Percentiles rank a stretch among this genome's conserved stretches.
These are phyloP conservation scores for Kodamaea alishanica DNA, from an alignment of 1,139 yeast genomes.

Conservation along the genomic window DNA sequence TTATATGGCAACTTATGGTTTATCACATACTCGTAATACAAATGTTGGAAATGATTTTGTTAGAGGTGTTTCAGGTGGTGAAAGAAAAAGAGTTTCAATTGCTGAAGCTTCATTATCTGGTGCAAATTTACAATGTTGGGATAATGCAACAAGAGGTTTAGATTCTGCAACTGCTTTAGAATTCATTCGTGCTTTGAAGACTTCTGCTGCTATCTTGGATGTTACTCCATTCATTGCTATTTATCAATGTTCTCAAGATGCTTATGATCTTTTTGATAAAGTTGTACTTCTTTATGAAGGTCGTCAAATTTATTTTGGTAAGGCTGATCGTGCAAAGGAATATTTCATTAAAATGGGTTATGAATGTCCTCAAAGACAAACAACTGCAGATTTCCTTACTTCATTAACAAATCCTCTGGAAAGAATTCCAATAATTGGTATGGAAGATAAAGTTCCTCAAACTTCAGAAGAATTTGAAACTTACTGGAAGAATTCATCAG, in stretches of 20 bases:
- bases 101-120: constrained; percentile 21
- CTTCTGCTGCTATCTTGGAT: constrained; percentile 22
- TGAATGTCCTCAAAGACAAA: constrained; percentile 52
- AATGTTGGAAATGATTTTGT: constrained; percentile 24
- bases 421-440: constrained; percentile 46
- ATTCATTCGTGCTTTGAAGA: constrained; percentile 26
- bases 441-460: constrained; percentile 60
- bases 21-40: constrained; percentile 19
- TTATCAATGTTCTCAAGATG: constrained; percentile 29
- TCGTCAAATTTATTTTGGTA: constrained; percentile 24
- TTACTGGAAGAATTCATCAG: constrained; percentile 61
- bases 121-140: constrained; percentile 24
- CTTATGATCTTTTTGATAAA: constrained; percentile 26
- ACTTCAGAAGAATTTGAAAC: constrained; percentile 66
- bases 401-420: constrained; percentile 56
- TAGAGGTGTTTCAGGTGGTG: constrained; percentile 27
- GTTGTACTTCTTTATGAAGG: constrained; percentile 26
- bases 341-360: constrained; percentile 24
- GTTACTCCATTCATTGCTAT: constrained; percentile 27
- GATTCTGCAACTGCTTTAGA: constrained; percentile 26
- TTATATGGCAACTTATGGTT: constrained; percentile 22
- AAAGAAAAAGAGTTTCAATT: constrained; percentile 23
- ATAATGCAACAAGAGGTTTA: constrained; percentile 25
- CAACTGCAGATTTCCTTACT: constrained; percentile 57
- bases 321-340: constrained; percentile 20